These are phyloP conservation scores for Populus simonii DNA, from an alignment of 345 rosid genomes.

Conservation along the genomic window DNA sequence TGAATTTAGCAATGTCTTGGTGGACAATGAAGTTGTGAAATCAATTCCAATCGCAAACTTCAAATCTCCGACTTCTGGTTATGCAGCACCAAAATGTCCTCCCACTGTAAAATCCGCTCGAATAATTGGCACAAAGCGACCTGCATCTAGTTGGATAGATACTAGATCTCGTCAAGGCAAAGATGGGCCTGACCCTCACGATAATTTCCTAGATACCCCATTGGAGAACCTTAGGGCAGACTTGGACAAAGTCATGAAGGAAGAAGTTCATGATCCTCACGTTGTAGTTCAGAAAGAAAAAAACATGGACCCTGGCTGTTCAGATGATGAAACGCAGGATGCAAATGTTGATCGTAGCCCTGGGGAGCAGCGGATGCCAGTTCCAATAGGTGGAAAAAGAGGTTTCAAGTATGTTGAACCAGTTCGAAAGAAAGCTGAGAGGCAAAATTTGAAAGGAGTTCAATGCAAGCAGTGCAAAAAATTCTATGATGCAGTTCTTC, in stretches of 20 bases:
- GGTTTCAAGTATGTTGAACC: constrained; percentile 72
- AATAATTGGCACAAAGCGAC: constrained; percentile 54
- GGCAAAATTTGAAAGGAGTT: constrained; percentile 65
- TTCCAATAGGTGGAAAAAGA: constrained; percentile 36
- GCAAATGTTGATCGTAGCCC: constrained; percentile 43
- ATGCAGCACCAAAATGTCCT: constrained; percentile 25
- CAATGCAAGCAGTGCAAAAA: constrained; percentile 96
- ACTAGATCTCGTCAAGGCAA: constrained; percentile 58
- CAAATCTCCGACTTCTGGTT: constrained; percentile 26
- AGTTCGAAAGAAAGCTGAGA: constrained; percentile 72
- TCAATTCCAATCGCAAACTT: constrained; percentile 35
- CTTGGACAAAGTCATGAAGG: constrained; percentile 38
- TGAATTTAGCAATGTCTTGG: constrained; percentile 23
- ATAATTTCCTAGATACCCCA: constrained; percentile 87
- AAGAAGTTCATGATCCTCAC: constrained; percentile 19
- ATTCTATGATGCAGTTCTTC: constrained; percentile 89
- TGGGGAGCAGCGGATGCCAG: constrained; percentile 36
- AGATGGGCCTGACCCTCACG: constrained; percentile 71
- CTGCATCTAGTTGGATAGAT: constrained; percentile 71
- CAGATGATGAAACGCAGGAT: constrained; percentile 78
- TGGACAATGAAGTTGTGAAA: constrained; percentile 35
- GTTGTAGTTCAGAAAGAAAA: constrained; percentile 20
- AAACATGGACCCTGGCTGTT: constrained; percentile 26
- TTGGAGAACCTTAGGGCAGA: constrained; percentile 54
- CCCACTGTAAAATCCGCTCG: constrained; percentile 38